Percentiles rank a stretch among this genome's conserved stretches.
Conservation (phyloP, 768 basidiomycete genomes). For the Leccinum broughii region DNA sequence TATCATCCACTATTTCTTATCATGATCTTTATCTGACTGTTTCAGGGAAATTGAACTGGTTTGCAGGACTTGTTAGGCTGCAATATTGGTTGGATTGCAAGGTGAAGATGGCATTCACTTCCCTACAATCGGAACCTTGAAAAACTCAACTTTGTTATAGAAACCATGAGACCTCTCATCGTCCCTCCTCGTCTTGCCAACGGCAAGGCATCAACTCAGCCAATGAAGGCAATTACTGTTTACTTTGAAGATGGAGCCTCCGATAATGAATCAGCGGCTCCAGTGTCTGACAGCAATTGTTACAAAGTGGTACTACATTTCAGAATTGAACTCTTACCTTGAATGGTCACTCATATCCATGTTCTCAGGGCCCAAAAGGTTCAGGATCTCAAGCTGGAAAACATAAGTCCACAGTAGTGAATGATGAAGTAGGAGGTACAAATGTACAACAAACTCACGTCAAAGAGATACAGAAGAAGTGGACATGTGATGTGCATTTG, state of each 20-base stretch:
- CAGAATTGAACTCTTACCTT: no score
- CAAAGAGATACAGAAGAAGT: no score
- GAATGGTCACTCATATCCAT: no score
- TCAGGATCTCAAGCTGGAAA: no score
- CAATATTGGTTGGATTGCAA: slow-evolving; percentile 8
- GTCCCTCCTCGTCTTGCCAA: not conserved
- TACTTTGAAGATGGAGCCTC: not conserved
- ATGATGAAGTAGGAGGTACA: no score
- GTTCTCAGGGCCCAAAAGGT: no score
- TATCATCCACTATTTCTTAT: not conserved
- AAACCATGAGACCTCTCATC: not conserved
- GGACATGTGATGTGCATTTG: no score
- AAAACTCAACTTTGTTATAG: not conserved
- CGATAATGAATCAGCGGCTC: no score
- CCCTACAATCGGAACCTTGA: not conserved
- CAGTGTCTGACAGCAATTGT: no score
- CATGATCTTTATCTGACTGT: not conserved
- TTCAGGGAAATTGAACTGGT: not conserved
- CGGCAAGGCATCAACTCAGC: not conserved
- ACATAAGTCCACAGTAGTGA: no score
- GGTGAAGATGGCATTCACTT: not conserved
- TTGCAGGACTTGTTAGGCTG: not conserved
- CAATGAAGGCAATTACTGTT: not conserved
- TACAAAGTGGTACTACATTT: no score
- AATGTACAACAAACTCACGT: no score